Evolutionary conservation across 306 rosid genomes (phyloP).

Genomic region (Cyamopsis tetragonoloba): DNA sequence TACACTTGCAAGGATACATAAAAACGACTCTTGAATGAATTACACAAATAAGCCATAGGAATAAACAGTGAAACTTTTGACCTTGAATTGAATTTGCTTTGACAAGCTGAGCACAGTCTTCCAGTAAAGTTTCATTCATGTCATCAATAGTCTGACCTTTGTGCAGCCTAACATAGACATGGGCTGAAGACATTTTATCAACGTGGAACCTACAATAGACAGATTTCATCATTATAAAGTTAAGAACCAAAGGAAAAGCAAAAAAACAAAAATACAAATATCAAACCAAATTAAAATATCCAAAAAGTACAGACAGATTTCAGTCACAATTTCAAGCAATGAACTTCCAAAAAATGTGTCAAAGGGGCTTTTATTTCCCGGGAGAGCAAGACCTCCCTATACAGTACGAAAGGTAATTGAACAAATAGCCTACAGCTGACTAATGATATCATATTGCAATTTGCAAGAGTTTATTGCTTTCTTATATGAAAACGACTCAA

Average conservation of each 20-base stretch:
- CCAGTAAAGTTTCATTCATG: constrained; percentile 79
- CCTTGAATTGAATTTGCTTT: constrained; percentile 99
- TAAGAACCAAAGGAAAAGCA: background rate
- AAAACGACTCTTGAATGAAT: background rate
- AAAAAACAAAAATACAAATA: background rate
- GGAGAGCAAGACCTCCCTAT: background rate
- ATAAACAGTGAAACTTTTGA: constrained; percentile 23
- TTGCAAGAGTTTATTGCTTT: background rate
- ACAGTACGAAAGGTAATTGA: background rate
- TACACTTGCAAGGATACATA: background rate
- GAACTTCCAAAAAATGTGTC: background rate
- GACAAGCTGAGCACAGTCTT: constrained; percentile 96
- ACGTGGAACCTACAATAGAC: constrained; percentile 77
- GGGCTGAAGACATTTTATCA: constrained; percentile 98
- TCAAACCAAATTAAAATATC: background rate
- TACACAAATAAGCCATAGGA: background rate
- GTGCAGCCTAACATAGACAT: constrained; percentile 88
- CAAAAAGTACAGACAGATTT: too few relatives aligned
- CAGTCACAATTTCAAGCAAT: background rate
- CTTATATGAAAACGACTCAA: background rate
- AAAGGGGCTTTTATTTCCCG: background rate
- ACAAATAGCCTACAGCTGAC: background rate
- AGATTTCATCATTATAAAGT: constrained; percentile 2
- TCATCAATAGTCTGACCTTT: constrained; percentile 87
- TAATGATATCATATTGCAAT: background rate